These are phyloP conservation scores for Raddia distichophylla DNA, from an alignment of 176 grass and related monocot species.

Conservation along the genomic window DNA sequence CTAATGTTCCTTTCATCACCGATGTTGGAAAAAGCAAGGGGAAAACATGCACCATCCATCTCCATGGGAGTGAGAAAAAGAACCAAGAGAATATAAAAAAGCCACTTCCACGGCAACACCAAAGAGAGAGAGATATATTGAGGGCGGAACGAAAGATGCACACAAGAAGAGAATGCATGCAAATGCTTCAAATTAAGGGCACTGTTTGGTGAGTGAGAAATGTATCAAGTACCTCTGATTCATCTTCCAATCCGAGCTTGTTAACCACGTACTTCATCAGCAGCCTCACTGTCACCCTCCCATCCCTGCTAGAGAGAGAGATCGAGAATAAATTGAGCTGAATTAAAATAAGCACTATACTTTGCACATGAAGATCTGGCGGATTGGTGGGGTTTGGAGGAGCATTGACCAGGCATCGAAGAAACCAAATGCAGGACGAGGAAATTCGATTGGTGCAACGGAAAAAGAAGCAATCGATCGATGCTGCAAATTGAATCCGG, in stretches of 20 bases:
- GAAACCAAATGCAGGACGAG: conserved; percentile 40
- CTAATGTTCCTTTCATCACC: conserved; percentile 57
- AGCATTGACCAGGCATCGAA: not conserved
- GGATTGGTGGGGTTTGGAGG: not conserved
- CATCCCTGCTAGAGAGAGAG: conserved; percentile 59
- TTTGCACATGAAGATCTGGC: not conserved
- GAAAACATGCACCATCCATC: conserved; percentile 40
- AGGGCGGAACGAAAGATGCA: not conserved
- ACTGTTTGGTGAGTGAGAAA: not conserved
- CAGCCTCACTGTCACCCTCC: conserved; percentile 68
- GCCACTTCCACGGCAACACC: conserved; percentile 18
- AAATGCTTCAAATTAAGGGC: conserved; percentile 27
- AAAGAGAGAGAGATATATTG: not conserved
- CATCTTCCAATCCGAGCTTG: conserved; percentile 74
- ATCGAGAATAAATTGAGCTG: not conserved
- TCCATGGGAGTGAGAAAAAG: not conserved
- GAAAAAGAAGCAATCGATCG: not conserved
- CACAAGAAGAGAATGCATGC: conserved; percentile 2
- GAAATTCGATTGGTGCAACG: too few species aligned
- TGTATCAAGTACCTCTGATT: conserved; percentile 69
- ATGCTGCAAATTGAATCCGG: not conserved
- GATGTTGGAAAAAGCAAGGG: conserved; percentile 56
- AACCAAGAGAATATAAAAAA: not conserved
- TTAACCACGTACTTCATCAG: conserved; percentile 84
- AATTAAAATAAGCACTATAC: not conserved